Percentiles rank a stretch among this genome's conserved stretches.
These are phyloP conservation scores for Dryadomyces sulphureus DNA, from an alignment of 2,329 filamentous ascomycete genomes.

Conservation along the genomic window DNA sequence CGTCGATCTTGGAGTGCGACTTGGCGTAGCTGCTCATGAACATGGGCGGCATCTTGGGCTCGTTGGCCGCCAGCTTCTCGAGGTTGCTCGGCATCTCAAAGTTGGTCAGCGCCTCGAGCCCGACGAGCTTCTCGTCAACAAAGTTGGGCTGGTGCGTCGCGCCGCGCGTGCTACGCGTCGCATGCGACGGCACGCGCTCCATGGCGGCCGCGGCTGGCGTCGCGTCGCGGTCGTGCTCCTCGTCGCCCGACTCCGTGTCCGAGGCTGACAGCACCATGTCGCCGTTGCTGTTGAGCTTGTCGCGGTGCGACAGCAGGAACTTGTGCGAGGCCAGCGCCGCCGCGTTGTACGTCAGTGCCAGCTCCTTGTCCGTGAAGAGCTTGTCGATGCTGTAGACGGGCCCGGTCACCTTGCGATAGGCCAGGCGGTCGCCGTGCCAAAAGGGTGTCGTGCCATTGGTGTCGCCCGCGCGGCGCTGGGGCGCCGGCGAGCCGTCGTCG, in stretches of 20 bases:
- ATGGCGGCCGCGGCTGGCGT: conserved; percentile 23
- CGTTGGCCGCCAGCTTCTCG: conserved; percentile 37
- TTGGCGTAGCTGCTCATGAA: conserved; percentile 45
- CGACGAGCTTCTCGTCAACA: conserved; percentile 40
- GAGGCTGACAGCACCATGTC: conserved; percentile 33
- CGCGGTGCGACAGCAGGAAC: conserved; percentile 43
- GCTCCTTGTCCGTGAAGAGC: conserved; percentile 56
- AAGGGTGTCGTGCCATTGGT: conserved; percentile 42
- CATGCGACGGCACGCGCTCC: conserved; percentile 50
- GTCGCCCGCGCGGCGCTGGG: conserved; percentile 39
- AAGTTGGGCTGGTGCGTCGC: conserved; percentile 37
- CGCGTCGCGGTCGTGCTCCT: conserved; percentile 32
- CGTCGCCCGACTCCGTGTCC: conserved; percentile 37
- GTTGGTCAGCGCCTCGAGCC: conserved; percentile 48
- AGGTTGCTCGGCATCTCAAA: conserved; percentile 45
- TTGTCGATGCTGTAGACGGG: conserved; percentile 53
- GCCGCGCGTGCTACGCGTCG: conserved; percentile 46
- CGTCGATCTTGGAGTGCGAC: conserved; percentile 38
- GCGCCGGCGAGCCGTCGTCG: conserved; percentile 48
- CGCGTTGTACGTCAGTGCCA: conserved; percentile 49
- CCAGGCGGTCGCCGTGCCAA: conserved; percentile 47
- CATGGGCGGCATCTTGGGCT: conserved; percentile 43
- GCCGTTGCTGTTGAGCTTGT: conserved; percentile 32
- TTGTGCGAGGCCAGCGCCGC: conserved; percentile 48
- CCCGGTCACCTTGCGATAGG: conserved; percentile 39